Conservation (phyloP, 257 asterid species). For the Gentiana dahurica region DNA sequence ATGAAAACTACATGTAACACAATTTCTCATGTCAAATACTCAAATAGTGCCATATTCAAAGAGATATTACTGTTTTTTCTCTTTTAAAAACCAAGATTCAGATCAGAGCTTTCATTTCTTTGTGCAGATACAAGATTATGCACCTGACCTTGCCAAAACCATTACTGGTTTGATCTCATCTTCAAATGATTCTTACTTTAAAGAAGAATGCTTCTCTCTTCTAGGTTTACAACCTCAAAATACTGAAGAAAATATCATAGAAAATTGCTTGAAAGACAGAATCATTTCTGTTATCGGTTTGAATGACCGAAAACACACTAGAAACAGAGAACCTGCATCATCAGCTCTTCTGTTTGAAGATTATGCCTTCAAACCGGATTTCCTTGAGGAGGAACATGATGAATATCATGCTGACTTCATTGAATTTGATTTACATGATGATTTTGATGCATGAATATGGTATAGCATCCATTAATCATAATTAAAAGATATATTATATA, state of each 20-base stretch:
- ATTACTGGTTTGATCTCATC: constrained; percentile 60
- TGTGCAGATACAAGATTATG: constrained; percentile 56
- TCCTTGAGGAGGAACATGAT: constrained; percentile 32
- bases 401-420: constrained; percentile 30
- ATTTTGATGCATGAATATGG: neutral
- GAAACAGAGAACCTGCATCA: constrained; percentile 32
- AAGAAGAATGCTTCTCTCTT: constrained; percentile 62
- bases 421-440: constrained; percentile 19
- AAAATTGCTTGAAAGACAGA: constrained; percentile 57
- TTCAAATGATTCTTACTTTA: constrained; percentile 54
- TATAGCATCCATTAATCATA: too few relatives aligned
- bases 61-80: neutral
- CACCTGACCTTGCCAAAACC: constrained; percentile 85
- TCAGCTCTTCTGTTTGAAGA: constrained; percentile 35
- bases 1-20: too few relatives aligned
- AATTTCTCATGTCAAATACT: neutral
- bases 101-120: neutral
- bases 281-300: constrained; percentile 38
- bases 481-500: too few relatives aligned
- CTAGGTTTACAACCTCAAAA: constrained; percentile 44
- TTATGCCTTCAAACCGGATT: constrained; percentile 16
- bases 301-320: constrained; percentile 36
- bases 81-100: neutral
- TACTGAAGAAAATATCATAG: constrained; percentile 24
- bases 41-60: neutral